A percentile compares a stretch with the other conserved stretches of the same genome.
phyloP scores from a whole-genome alignment of 176 grass and related monocot species.

The Zea luxurians region DNA sequence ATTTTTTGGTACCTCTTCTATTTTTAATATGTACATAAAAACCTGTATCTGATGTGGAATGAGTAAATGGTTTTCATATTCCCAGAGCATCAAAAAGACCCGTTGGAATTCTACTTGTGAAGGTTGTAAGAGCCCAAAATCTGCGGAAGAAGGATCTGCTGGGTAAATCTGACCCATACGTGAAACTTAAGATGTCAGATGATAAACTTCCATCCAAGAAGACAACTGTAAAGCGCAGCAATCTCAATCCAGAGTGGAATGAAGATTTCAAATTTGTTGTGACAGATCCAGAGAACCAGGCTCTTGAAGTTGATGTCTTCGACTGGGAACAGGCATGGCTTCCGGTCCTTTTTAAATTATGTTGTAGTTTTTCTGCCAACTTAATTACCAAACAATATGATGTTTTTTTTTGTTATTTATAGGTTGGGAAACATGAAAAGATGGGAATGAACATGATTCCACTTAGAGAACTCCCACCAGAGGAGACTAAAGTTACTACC shows the following conservation, averaged over 20 bases:
- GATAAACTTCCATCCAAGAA: slow-evolving; percentile 87
- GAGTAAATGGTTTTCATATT: slow-evolving; percentile 21
- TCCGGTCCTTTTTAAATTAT: slow-evolving; percentile 29
- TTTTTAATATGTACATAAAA: neutral
- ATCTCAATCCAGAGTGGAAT: slow-evolving; percentile 94
- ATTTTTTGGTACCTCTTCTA: slow-evolving; percentile 33
- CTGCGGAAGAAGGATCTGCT: slow-evolving; percentile 80
- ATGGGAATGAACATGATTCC: slow-evolving; percentile 75
- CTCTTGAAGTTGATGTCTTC: slow-evolving; percentile 71
- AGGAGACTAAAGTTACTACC: slow-evolving; percentile 63
- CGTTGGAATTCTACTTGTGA: slow-evolving; percentile 85
- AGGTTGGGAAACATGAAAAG: slow-evolving; percentile 83
- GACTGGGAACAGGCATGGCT: slow-evolving; percentile 85
- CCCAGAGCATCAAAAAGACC: slow-evolving; percentile 77
- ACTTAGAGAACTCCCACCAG: slow-evolving; percentile 64
- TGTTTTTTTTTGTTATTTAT: slow-evolving; percentile 31
- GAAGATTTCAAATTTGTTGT: slow-evolving; percentile 79
- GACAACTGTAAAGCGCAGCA: slow-evolving; percentile 79
- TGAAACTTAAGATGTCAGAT: slow-evolving; percentile 83
- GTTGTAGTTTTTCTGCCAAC: slow-evolving; percentile 16
- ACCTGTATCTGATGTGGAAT: neutral
- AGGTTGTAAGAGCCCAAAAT: slow-evolving; percentile 73
- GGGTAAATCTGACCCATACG: slow-evolving; percentile 96
- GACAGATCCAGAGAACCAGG: slow-evolving; percentile 81
- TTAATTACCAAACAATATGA: neutral